Evolutionary conservation across 1,284 basidiomycete species (phyloP), one percentile per base, ranked within the genome.

Genomic region (Puccinia brachypodii): DNA sequence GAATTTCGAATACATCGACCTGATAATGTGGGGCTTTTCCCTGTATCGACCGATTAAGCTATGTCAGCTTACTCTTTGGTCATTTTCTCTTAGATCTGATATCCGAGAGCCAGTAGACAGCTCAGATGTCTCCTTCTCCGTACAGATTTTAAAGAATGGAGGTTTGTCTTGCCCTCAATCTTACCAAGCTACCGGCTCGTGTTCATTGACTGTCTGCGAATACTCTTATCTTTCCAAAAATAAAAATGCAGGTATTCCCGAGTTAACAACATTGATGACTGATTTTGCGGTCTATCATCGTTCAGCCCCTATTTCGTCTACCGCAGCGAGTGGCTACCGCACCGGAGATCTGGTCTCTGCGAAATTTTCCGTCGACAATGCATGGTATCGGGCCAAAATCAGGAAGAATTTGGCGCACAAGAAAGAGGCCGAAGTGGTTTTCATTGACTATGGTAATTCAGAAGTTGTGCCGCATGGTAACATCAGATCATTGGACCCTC

Each of bases 301-400:
- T 73, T 90, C 90, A 53, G 89, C 91, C 25, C 87, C 90, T 4
- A 87, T 89, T 8, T 86, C 90, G 6, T 88, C 92, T 0, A 84
- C 91, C 38, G 90, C 89, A 74, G 96, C 94, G 85, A 88, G 89
- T 3, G 96, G 95, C 1, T 91, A 76, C 31, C 68, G 81, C 47
- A 25, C 89, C 25, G 95, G 95, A 38, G 95, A 98, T 83, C 89
- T 97, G 31, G 94, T 98, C 25, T 94, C 94, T 31, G 95, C 89
- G 11, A 93, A 93, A 86, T 94, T 93, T 87, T 93, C 92, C 28
- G 83, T 87, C 79, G 95, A 97, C 87, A 92, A 93, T 33, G 90
- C 92, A 82, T 98, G 95, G 95, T 98, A 97, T 87, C 92, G 95
- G 80, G 95, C 95, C 60, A 93, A 91, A 88, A 92, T 97, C 83